These are phyloP conservation scores for Haplosporangium sp. DNA, from an alignment of 371 early-diverging fungal species.

Conservation along the genomic window DNA sequence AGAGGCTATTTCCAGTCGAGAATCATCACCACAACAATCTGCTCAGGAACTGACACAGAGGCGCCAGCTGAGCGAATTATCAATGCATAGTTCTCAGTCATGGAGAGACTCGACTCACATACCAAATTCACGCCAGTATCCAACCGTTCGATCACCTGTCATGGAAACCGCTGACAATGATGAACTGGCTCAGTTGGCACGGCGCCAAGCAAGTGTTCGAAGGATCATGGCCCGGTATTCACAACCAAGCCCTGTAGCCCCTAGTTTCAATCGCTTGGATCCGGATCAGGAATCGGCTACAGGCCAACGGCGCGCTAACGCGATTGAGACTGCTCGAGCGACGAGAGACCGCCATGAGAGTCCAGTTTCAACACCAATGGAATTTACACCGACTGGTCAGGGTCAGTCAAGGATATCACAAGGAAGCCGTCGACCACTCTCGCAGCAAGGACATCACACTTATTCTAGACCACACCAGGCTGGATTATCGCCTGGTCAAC, in stretches of 20 bases:
- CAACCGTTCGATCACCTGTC: constrained; percentile 1
- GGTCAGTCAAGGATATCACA: not conserved
- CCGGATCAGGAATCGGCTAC: constrained; percentile 5
- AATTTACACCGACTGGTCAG: constrained; percentile 7
- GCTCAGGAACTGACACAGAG: constrained; percentile 7
- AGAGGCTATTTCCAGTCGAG: constrained; percentile 26
- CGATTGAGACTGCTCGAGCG: not conserved
- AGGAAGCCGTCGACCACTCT: constrained; percentile 14
- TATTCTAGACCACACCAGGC: not conserved
- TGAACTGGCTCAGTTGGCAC: constrained; percentile 4
- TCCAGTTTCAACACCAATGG: constrained; percentile 6
- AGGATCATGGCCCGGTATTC: constrained; percentile 38
- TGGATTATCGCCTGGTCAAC: not conserved
- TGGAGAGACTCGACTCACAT: not conserved
- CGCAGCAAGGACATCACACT: constrained; percentile 27
- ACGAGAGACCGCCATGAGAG: constrained; percentile 1
- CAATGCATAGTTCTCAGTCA: not conserved
- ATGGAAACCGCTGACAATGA: not conserved
- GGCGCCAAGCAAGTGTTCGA: constrained; percentile 37
- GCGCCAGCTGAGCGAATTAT: not conserved
- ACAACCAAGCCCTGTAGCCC: constrained; percentile 12
- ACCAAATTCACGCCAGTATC: constrained; percentile 6
- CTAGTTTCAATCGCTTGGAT: constrained; percentile 9
- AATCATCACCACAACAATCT: constrained; percentile 20
- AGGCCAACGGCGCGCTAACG: not conserved